These are phyloP conservation scores for Lactifluus hygrophoroides DNA, from an alignment of 768 basidiomycete species.

Conservation along the genomic window DNA sequence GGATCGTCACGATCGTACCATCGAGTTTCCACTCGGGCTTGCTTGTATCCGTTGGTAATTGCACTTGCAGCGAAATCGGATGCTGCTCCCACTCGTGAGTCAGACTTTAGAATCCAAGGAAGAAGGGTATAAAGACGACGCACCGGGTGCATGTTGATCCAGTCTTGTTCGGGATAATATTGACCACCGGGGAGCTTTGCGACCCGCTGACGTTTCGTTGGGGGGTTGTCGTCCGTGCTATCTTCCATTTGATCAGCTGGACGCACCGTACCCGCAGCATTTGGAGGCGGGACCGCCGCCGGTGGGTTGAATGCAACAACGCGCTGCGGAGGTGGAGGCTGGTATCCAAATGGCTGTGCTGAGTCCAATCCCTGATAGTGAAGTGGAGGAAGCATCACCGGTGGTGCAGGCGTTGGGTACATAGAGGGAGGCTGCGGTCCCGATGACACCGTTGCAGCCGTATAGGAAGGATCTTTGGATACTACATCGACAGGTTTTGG, in stretches of 20 bases:
- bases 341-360: constrained; percentile 71
- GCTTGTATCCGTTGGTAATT: constrained; percentile 71
- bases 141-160: constrained; percentile 84
- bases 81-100: constrained; percentile 37
- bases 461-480: constrained; percentile 47
- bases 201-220: constrained; percentile 82
- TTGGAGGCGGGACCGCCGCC: constrained; percentile 36
- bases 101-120: not conserved
- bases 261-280: constrained; percentile 59
- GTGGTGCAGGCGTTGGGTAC: constrained; percentile 46
- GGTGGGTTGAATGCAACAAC: constrained; percentile 49
- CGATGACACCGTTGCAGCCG: constrained; percentile 82
- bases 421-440: constrained; percentile 85
- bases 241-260: constrained; percentile 79
- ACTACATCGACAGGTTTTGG: constrained; percentile 40
- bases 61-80: constrained; percentile 77
- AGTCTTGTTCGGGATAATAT: constrained; percentile 80
- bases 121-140: constrained; percentile 24
- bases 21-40: constrained; percentile 94
- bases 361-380: constrained; percentile 77
- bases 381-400: constrained; percentile 73
- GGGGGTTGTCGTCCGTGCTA: constrained; percentile 52
- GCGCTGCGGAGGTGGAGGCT: constrained; percentile 43
- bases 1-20: constrained; percentile 66
- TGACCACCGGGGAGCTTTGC: constrained; percentile 80